Conservation (phyloP, 495 filamentous ascomycete species). For the Ascodesmis nigricans region DNA sequence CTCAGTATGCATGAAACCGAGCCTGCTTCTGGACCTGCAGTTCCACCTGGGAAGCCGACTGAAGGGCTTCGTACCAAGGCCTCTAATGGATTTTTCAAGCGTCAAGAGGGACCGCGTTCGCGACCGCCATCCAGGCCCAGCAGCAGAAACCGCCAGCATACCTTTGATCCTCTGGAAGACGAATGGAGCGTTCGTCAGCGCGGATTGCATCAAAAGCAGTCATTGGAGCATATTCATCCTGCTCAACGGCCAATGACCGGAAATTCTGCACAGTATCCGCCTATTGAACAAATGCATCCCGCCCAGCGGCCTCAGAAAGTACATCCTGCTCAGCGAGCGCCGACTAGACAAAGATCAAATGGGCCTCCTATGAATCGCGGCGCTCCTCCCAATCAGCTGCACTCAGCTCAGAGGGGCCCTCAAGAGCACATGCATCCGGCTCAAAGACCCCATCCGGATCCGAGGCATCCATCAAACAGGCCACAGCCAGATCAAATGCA, state of each 20-base stretch:
- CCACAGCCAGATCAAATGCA: too few relatives aligned
- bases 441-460: conserved; percentile 6
- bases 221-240: too few relatives aligned
- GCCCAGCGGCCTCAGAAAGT: too few relatives aligned
- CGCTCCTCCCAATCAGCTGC: background rate
- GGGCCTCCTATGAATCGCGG: background rate
- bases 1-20: conserved; percentile 16
- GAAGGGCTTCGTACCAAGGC: conserved; percentile 17
- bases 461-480: conserved; percentile 7
- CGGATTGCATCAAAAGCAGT: conserved; percentile 5
- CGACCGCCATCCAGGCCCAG: conserved; percentile 6
- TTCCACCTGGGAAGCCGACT: conserved; percentile 2
- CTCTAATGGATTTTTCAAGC: conserved; percentile 15
- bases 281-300: background rate
- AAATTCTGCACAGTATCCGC: background rate
- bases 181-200: conserved; percentile 11
- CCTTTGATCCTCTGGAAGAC: conserved; percentile 9
- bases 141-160: conserved; percentile 1
- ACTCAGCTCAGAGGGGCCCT: conserved; percentile 1
- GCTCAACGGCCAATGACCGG: too few relatives aligned
- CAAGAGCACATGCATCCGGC: conserved; percentile 17
- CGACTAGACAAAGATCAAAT: too few relatives aligned
- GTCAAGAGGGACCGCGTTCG: conserved; percentile 9
- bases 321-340: too few relatives aligned
- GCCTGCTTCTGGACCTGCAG: conserved; percentile 8